Percentiles rank a stretch among this genome's conserved stretches.
Conservation (phyloP, 441 rosid species). For the Arabidopsis lyrata region DNA sequence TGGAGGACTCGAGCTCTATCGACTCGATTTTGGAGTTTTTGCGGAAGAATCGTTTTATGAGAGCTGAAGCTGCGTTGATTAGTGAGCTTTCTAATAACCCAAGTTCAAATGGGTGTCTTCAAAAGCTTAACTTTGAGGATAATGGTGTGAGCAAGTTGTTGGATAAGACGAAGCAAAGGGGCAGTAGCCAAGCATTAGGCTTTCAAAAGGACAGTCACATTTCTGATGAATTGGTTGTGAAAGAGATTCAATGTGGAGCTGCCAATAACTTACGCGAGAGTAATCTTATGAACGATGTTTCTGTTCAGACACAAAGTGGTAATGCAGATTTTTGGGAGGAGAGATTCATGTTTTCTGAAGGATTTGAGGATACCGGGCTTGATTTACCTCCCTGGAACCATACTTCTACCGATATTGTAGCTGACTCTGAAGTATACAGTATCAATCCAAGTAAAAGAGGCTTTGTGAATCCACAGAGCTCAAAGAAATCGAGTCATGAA, state of each 20-base stretch:
- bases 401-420: conserved; percentile 53
- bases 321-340: conserved; percentile 52
- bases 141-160: conserved; percentile 51
- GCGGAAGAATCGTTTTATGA: conserved; percentile 69
- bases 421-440: conserved; percentile 54
- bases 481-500: conserved; percentile 48
- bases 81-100: conserved; percentile 69
- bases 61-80: conserved; percentile 95
- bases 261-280: conserved; percentile 63
- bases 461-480: conserved; percentile 40
- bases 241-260: conserved; percentile 81
- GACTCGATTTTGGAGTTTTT: conserved; percentile 82
- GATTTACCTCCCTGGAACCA: conserved; percentile 73
- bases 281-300: conserved; percentile 59
- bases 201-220: conserved; percentile 49
- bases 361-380: conserved; percentile 54
- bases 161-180: conserved; percentile 45
- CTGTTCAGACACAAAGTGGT: conserved; percentile 53
- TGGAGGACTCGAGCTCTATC: conserved; percentile 72
- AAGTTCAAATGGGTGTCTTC: conserved; percentile 73
- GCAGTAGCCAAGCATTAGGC: conserved; percentile 43
- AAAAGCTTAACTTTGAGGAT: conserved; percentile 60
- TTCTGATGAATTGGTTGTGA: conserved; percentile 86
- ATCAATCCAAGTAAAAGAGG: conserved; percentile 44
- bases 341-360: conserved; percentile 54